Evolutionary conservation across 2,329 filamentous ascomycete genomes (phyloP).

Genomic region (Endothia cerciana): DNA sequence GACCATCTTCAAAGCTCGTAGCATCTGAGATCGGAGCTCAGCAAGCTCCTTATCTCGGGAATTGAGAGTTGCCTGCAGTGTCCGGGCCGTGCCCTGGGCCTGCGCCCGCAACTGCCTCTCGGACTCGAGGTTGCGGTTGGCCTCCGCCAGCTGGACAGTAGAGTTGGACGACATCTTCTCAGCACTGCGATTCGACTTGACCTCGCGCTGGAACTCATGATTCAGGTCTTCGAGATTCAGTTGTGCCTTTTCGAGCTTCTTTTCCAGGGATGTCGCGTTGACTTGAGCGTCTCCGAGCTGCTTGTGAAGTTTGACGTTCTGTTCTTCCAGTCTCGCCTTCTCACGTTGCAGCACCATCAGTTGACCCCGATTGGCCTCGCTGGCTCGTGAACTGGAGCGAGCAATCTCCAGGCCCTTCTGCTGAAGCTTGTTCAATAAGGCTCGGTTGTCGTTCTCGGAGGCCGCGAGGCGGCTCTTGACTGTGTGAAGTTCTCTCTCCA

Average conservation of each 20-base stretch:
- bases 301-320: conserved; percentile 77
- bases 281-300: conserved; percentile 87
- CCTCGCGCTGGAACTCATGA: conserved; percentile 87
- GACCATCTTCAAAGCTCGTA: conserved; percentile 83
- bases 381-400: conserved; percentile 82
- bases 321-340: conserved; percentile 81
- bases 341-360: conserved; percentile 78
- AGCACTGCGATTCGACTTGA: conserved; percentile 85
- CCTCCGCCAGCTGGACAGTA: conserved; percentile 83
- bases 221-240: conserved; percentile 89
- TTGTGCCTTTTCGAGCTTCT: conserved; percentile 90
- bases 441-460: conserved; percentile 94
- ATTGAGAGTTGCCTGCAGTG: conserved; percentile 79
- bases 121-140: conserved; percentile 86
- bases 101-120: conserved; percentile 85
- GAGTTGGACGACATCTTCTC: conserved; percentile 84
- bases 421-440: conserved; percentile 94
- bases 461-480: conserved; percentile 87
- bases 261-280: conserved; percentile 81
- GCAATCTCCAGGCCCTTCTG: conserved; percentile 97
- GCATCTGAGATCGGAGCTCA: conserved; percentile 78
- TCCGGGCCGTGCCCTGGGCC: conserved; percentile 82
- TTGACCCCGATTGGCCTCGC: conserved; percentile 79
- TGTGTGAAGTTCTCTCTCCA: conserved; percentile 88
- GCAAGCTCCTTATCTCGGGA: conserved; percentile 79